These are phyloP conservation scores for Porcisia hertigi DNA, from an alignment of 208 protist genomes.

Conservation along the genomic window DNA sequence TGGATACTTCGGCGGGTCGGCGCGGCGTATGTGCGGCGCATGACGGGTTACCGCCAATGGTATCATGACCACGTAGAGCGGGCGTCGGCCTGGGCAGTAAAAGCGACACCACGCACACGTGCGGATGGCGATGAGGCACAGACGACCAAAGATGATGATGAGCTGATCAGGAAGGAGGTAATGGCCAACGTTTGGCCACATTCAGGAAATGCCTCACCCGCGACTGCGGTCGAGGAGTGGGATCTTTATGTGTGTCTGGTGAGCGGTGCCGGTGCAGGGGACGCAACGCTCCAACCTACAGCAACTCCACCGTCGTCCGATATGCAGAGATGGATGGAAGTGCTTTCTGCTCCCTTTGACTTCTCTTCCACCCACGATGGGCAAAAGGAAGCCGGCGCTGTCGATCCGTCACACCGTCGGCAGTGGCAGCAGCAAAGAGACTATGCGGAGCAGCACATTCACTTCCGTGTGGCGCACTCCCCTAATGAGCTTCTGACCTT, in stretches of 20 bases:
- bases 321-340: background rate
- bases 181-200: background rate
- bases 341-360: background rate
- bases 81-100: conserved; percentile 1
- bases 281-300: background rate
- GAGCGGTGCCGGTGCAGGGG: conserved; percentile 6
- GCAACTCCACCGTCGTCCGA: background rate
- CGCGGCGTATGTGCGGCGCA: conserved; percentile 22
- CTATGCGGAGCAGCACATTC: conserved; percentile 33
- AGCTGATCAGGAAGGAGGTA: background rate
- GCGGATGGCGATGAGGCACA: background rate
- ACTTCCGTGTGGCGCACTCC: conserved; percentile 26
- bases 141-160: background rate
- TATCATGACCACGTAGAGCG: conserved; percentile 17
- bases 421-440: conserved; percentile 15
- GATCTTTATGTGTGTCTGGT: conserved; percentile 33
- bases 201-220: background rate
- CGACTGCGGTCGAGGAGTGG: conserved; percentile 19
- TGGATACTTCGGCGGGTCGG: conserved; percentile 28
- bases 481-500: conserved; percentile 46
- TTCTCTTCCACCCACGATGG: background rate
- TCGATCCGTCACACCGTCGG: background rate
- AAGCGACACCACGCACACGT: background rate
- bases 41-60: conserved; percentile 33
- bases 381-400: background rate